Conservation (phyloP, 768 basidiomycete genomes). For the Amyloporia xantha region DNA sequence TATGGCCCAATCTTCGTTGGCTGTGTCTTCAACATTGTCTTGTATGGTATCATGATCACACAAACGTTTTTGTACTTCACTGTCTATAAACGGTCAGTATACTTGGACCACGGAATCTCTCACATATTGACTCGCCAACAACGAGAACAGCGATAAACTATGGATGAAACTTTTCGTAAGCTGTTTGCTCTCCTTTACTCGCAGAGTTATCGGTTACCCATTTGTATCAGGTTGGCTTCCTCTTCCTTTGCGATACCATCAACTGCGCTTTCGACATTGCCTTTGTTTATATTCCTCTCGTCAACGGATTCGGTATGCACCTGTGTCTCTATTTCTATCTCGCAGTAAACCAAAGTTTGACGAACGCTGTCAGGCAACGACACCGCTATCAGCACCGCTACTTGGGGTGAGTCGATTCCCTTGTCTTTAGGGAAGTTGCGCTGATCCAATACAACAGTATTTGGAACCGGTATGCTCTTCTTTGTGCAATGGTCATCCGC, state of each 20-base stretch:
- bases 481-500: too few relatives aligned
- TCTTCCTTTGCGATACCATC: conserved; percentile 43
- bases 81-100: conserved; percentile 31
- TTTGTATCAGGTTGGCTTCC: conserved; percentile 29
- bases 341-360: too few relatives aligned
- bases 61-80: conserved; percentile 43
- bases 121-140: conserved; percentile 6
- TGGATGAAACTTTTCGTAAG: conserved; percentile 44
- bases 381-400: conserved; percentile 19
- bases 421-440: too few relatives aligned
- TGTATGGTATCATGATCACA: conserved; percentile 44
- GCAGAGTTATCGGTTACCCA: not conserved
- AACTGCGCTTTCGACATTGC: conserved; percentile 40
- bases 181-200: conserved; percentile 23
- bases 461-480: conserved; percentile 32
- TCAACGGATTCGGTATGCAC: conserved; percentile 37
- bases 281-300: conserved; percentile 42
- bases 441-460: too few relatives aligned
- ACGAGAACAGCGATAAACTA: conserved; percentile 30
- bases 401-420: conserved; percentile 20
- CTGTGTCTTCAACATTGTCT: conserved; percentile 37
- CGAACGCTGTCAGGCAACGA: too few relatives aligned
- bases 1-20: conserved; percentile 46
- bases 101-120: conserved; percentile 19
- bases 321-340: conserved; percentile 1